Evolutionary conservation across 441 rosid species (phyloP).

Genomic region (Populus hybrid): DNA sequence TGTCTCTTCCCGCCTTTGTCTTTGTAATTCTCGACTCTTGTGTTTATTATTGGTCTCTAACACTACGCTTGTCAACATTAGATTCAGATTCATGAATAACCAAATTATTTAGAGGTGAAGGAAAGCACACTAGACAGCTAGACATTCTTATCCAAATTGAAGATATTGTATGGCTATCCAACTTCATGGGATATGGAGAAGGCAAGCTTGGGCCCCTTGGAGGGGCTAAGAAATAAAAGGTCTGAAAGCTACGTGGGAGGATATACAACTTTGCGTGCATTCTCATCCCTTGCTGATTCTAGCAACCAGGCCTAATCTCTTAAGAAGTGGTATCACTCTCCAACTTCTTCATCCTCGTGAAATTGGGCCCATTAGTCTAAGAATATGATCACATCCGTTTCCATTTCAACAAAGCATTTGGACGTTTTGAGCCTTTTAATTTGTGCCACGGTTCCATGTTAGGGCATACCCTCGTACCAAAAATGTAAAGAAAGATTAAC

Average conservation of each 20-base stretch:
- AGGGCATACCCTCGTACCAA: background rate
- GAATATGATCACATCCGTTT: too few relatives aligned
- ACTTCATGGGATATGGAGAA: background rate
- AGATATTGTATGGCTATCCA: background rate
- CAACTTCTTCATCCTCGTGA: too few relatives aligned
- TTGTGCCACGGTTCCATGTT: background rate
- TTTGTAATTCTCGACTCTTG: background rate
- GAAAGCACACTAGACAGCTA: background rate
- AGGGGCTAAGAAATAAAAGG: background rate
- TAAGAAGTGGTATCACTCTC: too few relatives aligned
- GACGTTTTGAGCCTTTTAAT: background rate
- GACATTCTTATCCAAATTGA: conserved; percentile 12
- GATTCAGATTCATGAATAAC: background rate
- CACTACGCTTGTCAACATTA: background rate
- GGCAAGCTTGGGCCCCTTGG: background rate
- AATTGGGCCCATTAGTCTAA: too few relatives aligned
- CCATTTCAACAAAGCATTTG: background rate
- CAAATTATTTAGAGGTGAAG: background rate
- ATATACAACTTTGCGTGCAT: background rate
- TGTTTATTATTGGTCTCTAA: background rate
- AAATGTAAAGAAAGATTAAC: background rate
- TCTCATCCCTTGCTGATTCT: background rate
- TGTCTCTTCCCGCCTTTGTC: background rate
- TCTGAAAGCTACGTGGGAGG: background rate
- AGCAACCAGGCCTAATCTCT: background rate